These are phyloP conservation scores for Lycium ferocissimum DNA, from an alignment of 257 asterid species.

Conservation along the genomic window DNA sequence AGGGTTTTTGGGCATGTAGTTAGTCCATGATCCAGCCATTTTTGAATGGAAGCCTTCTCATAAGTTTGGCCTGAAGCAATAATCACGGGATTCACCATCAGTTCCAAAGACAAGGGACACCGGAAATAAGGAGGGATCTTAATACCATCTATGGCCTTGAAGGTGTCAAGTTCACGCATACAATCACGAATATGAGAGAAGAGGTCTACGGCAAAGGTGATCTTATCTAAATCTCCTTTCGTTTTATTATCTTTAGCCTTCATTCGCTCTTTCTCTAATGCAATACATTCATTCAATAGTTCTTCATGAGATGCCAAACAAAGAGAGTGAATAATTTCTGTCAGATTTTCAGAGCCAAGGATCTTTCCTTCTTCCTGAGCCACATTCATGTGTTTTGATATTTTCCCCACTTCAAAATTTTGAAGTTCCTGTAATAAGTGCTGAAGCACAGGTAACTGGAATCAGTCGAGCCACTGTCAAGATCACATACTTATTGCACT, in stretches of 20 bases:
- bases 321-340: slow-evolving; percentile 55
- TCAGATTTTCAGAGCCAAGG: slow-evolving; percentile 52
- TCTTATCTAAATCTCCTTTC: slow-evolving; percentile 47
- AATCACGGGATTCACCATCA: slow-evolving; percentile 90
- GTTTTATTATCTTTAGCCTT: slow-evolving; percentile 52
- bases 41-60: slow-evolving; percentile 74
- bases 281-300: slow-evolving; percentile 71
- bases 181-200: slow-evolving; percentile 65
- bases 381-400: slow-evolving; percentile 56
- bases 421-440: slow-evolving; percentile 61
- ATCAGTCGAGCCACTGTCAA: slow-evolving; percentile 36
- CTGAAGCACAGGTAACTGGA: slow-evolving; percentile 43
- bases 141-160: slow-evolving; percentile 54
- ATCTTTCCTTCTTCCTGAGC: slow-evolving; percentile 57
- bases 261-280: slow-evolving; percentile 79
- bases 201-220: slow-evolving; percentile 47
- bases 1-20: slow-evolving; percentile 76
- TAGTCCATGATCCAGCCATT: slow-evolving; percentile 86
- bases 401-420: slow-evolving; percentile 61
- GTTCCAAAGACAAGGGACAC: slow-evolving; percentile 82
- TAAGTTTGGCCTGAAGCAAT: slow-evolving; percentile 95
- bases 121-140: slow-evolving; percentile 70
- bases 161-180: slow-evolving; percentile 51
- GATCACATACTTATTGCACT: slow-evolving; percentile 13
- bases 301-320: slow-evolving; percentile 65